Percentiles rank a stretch among this genome's conserved stretches.
Evolutionary conservation across 1,139 yeast genomes (phyloP).

Genomic region (Kurtzmaniella quercitrusa): DNA sequence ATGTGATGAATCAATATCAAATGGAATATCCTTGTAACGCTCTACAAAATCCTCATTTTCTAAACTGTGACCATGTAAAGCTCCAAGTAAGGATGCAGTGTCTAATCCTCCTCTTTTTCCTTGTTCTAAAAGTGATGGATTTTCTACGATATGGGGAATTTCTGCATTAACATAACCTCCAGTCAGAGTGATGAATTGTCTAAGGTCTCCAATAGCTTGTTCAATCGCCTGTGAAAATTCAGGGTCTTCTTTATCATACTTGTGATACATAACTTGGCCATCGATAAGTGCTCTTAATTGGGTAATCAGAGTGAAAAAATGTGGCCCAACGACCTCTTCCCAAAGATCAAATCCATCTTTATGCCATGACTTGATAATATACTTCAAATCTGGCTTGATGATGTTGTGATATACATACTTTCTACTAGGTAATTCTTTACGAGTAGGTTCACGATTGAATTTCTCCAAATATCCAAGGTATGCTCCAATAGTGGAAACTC

Average conservation of each 20-base stretch:
- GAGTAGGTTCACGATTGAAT: conserved; percentile 22
- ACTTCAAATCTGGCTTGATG: conserved; percentile 68
- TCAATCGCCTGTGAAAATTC: conserved; percentile 22
- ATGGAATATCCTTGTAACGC: conserved; percentile 44
- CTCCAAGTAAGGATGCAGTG: conserved; percentile 70
- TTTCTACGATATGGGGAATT: conserved; percentile 56
- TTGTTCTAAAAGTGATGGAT: conserved; percentile 45
- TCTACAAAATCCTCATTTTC: conserved; percentile 19
- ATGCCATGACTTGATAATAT: conserved; percentile 61
- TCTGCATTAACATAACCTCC: conserved; percentile 32
- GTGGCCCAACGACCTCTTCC: conserved; percentile 80
- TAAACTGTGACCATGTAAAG: conserved; percentile 59
- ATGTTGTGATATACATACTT: conserved; percentile 46
- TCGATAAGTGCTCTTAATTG: conserved; percentile 66
- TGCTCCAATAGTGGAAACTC: conserved; percentile 61
- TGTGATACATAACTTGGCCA: conserved; percentile 48
- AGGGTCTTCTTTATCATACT: conserved; percentile 24
- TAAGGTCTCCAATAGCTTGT: conserved; percentile 27
- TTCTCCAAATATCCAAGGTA: conserved; percentile 45
- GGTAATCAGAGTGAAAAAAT: conserved; percentile 73
- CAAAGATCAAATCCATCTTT: conserved; percentile 76
- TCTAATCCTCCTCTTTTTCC: conserved; percentile 69
- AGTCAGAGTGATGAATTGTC: conserved; percentile 30
- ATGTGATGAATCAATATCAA: conserved; percentile 50
- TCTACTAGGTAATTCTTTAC: conserved; percentile 17